Evolutionary conservation across 192 early-diverging fungal species (phyloP), one percentile per base, ranked within the genome.

Genomic region (Entomortierella beljakovae): DNA sequence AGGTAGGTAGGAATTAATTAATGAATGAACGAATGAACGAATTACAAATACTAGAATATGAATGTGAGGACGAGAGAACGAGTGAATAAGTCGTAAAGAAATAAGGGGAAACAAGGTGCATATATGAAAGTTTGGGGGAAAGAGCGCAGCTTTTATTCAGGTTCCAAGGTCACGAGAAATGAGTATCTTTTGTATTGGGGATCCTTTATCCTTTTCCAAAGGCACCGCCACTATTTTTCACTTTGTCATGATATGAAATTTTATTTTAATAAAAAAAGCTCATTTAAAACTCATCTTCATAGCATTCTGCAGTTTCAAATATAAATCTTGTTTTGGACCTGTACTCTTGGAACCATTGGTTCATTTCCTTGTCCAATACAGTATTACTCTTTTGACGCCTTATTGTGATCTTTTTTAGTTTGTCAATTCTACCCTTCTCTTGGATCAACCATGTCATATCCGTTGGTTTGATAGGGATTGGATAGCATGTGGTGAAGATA

Each of bases 401-500:
- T 13, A 79, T 38, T 23, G 64, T 50, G 20, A 79, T 62, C 0
- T n/a, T 64, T 48, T 65, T 79, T 42, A 79, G 32, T 25, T 13
- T 2, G 0, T 33, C 31, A 1, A 23, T 10, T 0, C 3, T 43
- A 25, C 0, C 32, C 7, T 23, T 20, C 6, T 40, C 20, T 18
- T 29, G 31, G 6, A 0, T 13, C 38, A 52, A 64, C 61, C 52
- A 42, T 20, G 31, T 25, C 49, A 79, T 60, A 28, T 79, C 75
- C 22, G 37, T 9, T 33, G 61, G 50, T 51, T 70, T 79, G 61
- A 79, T 57, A 34, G 75, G 75, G 61, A 79, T 70, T 16, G 75
- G 75, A 33, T 79, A 79, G 28, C 75, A 69, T 3, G 75, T 79
- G 10, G 75, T 65, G 37, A 79, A 70, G 6, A 79, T 67, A 1